A percentile compares a stretch with the other conserved stretches of the same genome.
Conservation (phyloP, 1,284 basidiomycete species). For the Puccinia hordei region DNA sequence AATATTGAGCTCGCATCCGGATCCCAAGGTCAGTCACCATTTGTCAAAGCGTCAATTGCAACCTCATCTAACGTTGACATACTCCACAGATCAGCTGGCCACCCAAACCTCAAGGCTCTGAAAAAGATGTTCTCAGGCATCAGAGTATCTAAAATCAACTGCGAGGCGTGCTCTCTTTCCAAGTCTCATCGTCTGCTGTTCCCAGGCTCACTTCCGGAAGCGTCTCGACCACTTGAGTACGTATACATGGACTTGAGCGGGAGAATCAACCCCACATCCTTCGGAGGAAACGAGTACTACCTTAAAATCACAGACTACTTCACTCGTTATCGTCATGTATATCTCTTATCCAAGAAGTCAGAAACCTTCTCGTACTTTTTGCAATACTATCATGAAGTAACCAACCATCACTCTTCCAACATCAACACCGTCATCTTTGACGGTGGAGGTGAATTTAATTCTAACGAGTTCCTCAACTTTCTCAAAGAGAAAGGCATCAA, state of each 20-base stretch:
- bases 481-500: neutral
- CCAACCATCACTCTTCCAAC: neutral
- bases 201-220: neutral
- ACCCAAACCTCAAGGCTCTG: neutral
- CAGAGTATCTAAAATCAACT: neutral
- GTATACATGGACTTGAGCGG: slow-evolving; percentile 21
- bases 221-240: neutral
- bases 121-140: neutral
- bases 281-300: slow-evolving; percentile 21
- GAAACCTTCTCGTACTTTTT: slow-evolving; percentile 2
- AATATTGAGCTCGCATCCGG: neutral
- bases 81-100: slow-evolving; percentile 5
- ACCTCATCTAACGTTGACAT: neutral
- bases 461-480: neutral
- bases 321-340: slow-evolving; percentile 1
- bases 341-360: neutral
- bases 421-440: slow-evolving; percentile 19
- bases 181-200: neutral
- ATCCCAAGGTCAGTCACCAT: neutral
- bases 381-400: neutral
- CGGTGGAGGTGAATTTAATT: slow-evolving; percentile 26
- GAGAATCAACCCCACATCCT: neutral
- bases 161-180: neutral
- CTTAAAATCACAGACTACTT: slow-evolving; percentile 5
- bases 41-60: neutral